phyloP scores from a whole-genome alignment of 768 basidiomycete genomes.

The Naganishia randhawae region DNA sequence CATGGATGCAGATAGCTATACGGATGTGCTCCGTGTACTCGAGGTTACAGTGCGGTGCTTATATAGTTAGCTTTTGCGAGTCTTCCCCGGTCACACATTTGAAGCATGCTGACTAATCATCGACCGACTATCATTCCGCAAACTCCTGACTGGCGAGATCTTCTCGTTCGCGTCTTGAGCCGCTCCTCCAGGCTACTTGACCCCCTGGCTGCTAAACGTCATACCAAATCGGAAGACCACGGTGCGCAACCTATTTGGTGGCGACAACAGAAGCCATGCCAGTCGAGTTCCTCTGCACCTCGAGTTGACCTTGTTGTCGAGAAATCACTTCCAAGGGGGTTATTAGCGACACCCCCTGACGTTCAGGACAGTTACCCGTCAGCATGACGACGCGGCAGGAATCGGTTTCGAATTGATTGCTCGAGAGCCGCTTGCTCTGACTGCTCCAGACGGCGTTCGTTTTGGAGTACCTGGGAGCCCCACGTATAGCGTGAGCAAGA shows the following conservation, averaged over 20 bases:
- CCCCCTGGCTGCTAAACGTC: background rate
- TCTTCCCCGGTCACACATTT: too few relatives aligned
- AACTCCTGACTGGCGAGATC: background rate
- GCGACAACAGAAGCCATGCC: background rate
- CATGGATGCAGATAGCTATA: too few relatives aligned
- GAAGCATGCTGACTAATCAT: too few relatives aligned
- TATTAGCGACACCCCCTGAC: background rate
- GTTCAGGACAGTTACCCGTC: background rate
- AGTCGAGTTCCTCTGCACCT: background rate
- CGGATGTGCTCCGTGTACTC: background rate
- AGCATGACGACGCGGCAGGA: constrained; percentile 18
- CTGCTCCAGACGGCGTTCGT: constrained; percentile 49
- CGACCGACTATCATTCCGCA: background rate
- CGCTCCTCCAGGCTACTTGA: background rate
- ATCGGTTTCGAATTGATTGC: constrained; percentile 20
- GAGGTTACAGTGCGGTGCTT: background rate
- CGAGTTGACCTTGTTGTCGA: background rate
- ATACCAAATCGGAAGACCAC: background rate
- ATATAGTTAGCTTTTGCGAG: background rate
- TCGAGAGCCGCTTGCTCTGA: constrained; percentile 40
- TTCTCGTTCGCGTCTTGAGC: background rate
- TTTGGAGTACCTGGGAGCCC: constrained; percentile 40
- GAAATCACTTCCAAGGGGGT: background rate
- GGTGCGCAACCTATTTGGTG: background rate
- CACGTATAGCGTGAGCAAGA: background rate